These are phyloP conservation scores for Paramyrothecium sp. DNA, from an alignment of 2,329 filamentous ascomycete species.

Conservation along the genomic window DNA sequence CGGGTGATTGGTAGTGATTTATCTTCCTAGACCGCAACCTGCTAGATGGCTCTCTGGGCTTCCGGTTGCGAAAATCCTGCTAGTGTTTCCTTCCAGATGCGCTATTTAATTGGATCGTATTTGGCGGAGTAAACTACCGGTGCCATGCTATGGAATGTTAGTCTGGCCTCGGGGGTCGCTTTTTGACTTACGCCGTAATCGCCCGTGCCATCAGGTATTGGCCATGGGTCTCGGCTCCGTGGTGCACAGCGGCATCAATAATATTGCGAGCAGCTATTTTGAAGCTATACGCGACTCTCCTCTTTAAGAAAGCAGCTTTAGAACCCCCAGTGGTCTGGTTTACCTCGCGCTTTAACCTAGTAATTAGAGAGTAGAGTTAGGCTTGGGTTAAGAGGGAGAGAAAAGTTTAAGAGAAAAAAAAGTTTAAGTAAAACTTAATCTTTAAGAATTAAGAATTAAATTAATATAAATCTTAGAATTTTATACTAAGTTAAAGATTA, in stretches of 20 bases:
- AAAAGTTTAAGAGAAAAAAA: background rate
- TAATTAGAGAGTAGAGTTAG: too few relatives aligned
- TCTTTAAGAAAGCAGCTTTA: background rate
- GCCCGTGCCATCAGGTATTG: background rate
- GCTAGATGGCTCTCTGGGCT: background rate
- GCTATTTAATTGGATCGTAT: background rate
- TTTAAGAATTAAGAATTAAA: too few relatives aligned
- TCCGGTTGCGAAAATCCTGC: background rate
- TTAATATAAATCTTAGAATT: too few relatives aligned
- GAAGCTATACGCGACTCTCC: background rate
- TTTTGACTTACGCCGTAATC: background rate
- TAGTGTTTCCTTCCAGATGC: background rate
- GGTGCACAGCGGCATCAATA: background rate
- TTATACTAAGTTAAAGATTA: background rate
- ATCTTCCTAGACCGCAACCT: background rate
- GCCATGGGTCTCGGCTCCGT: background rate
- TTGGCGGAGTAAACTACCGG: background rate
- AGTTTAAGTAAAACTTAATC: background rate
- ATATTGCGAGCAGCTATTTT: background rate
- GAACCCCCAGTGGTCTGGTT: background rate
- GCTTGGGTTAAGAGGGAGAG: too few relatives aligned
- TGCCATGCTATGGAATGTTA: background rate
- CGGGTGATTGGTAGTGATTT: background rate
- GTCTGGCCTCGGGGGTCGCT: background rate
- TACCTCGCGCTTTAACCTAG: background rate